Evolutionary conservation across 2,329 filamentous ascomycete genomes (phyloP), one percentile per base, ranked within the genome.

Genomic region (Diaporthe sp.): DNA sequence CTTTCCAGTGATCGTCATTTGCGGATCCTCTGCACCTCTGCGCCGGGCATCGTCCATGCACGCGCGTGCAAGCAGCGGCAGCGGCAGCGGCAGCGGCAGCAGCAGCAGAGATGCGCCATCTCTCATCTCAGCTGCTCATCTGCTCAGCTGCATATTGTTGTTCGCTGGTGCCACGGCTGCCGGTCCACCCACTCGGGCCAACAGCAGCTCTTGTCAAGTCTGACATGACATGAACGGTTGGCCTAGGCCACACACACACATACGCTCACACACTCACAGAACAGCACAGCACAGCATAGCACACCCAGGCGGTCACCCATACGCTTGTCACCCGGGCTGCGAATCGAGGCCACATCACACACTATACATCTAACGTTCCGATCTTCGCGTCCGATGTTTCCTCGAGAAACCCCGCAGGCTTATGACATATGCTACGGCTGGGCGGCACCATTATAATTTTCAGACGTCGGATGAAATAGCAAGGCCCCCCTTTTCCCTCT

Each of bases 111-210:
- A 65, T 7, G 59, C 39, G 34, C 37, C 58, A 28, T 61, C 58
- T 44, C 59, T 13, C 22, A 68, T 51, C 62, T 51, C 62, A 59
- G 17, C 62, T 67, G 62, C 62, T 37, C 62, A 37, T 46, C 28
- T 68, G 31, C 22, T 53, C 62, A 34, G 62, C 62, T 53, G 62
- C 44, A 17, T 17, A 61, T 61, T 55, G 8, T 9, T 37, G 42
- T 19, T 59, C 62, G 69, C 67, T 72, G 67, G 72, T 74, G 68
- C 75, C 75, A 76, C 74, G 74, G 37, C 58, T 46, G 62, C 62
- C 39, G 59, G 58, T 55, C 70, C 58, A 62, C 44, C 70, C 70
- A 37, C 44, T 73, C 70, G 58, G 44, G 58, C 70, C 70, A 65
- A 25, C 46, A 53, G 46, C 15, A 42, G 65, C n/a, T 53, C 46